Evolutionary conservation across 2,329 filamentous ascomycete genomes (phyloP).

Genomic region (Pyrenochaeta sp.): DNA sequence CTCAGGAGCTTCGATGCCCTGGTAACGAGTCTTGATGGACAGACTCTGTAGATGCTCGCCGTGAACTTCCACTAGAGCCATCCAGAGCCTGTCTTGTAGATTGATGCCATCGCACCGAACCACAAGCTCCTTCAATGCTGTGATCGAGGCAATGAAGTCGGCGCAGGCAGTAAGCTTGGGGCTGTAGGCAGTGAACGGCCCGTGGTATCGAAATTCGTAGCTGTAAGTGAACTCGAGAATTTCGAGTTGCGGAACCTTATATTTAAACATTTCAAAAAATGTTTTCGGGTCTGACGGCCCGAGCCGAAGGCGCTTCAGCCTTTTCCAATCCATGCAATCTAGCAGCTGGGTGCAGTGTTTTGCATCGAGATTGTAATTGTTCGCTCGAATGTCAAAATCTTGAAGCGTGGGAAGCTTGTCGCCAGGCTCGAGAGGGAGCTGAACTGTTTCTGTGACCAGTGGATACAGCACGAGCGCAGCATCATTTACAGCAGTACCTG

Average conservation of each 20-base stretch:
- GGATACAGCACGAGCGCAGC: too few species aligned
- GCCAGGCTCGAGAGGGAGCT: slow-evolving; percentile 15
- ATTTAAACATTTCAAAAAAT: slow-evolving; percentile 16
- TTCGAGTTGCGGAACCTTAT: slow-evolving; percentile 4
- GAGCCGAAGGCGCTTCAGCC: slow-evolving; percentile 17
- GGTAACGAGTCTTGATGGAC: background rate
- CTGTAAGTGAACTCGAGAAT: slow-evolving; percentile 1
- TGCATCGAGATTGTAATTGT: slow-evolving; percentile 15
- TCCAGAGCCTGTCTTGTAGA: slow-evolving; percentile 1
- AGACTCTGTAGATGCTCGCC: slow-evolving; percentile 2
- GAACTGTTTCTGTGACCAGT: background rate
- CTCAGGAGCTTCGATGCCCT: background rate
- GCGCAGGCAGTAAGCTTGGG: background rate
- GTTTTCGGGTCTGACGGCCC: slow-evolving; percentile 4
- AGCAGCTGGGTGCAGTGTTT: slow-evolving; percentile 14
- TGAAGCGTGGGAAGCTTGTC: slow-evolving; percentile 18
- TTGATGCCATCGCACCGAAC: slow-evolving; percentile 6
- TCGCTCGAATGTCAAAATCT: slow-evolving; percentile 14
- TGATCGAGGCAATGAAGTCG: slow-evolving; percentile 3
- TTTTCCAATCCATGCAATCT: slow-evolving; percentile 14
- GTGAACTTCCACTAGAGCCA: background rate
- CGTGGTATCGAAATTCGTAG: background rate
- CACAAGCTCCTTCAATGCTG: background rate
- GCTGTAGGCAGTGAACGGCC: background rate
- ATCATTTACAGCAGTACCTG: too few species aligned